phyloP scores from a whole-genome alignment of 2,329 filamentous ascomycete genomes.

The Moelleriella libera region DNA sequence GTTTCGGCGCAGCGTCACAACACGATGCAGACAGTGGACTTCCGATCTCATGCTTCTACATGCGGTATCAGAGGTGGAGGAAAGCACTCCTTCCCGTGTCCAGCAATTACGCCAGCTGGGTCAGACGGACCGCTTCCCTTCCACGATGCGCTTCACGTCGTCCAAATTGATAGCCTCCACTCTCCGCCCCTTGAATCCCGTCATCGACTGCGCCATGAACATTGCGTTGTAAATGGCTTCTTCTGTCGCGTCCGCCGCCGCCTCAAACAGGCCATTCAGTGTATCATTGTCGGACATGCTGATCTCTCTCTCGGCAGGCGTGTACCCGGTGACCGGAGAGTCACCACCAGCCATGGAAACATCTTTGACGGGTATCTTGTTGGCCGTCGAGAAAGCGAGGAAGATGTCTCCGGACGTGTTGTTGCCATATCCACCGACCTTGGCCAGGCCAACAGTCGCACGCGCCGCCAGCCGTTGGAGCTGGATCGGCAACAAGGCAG shows the following conservation, averaged over 20 bases:
- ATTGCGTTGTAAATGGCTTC: conserved; percentile 53
- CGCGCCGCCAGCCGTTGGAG: conserved; percentile 38
- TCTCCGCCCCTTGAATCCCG: conserved; percentile 32
- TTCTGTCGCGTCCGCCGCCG: conserved; percentile 46
- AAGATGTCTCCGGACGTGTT: conserved; percentile 55
- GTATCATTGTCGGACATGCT: conserved; percentile 36
- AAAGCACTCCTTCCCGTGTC: no score
- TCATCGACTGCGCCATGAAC: conserved; percentile 45
- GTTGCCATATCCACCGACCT: conserved; percentile 45
- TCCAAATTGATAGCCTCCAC: conserved; percentile 35
- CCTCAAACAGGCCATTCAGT: conserved; percentile 48
- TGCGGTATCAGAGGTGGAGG: no score
- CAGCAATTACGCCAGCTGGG: no score
- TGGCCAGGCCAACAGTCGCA: conserved; percentile 44
- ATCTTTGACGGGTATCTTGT: conserved; percentile 25
- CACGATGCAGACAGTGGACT: no score
- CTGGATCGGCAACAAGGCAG: conserved; percentile 16
- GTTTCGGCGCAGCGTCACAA: neutral
- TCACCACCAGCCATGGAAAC: conserved; percentile 1
- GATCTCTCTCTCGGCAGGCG: conserved; percentile 14
- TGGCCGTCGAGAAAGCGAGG: conserved; percentile 50
- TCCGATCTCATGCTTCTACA: no score
- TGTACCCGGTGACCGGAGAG: neutral
- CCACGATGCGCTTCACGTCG: conserved; percentile 18
- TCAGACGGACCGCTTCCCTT: no score